Base-by-base conservation (phyloP, 148 eudicot species). In the Arctostaphylos glauca region DNA sequence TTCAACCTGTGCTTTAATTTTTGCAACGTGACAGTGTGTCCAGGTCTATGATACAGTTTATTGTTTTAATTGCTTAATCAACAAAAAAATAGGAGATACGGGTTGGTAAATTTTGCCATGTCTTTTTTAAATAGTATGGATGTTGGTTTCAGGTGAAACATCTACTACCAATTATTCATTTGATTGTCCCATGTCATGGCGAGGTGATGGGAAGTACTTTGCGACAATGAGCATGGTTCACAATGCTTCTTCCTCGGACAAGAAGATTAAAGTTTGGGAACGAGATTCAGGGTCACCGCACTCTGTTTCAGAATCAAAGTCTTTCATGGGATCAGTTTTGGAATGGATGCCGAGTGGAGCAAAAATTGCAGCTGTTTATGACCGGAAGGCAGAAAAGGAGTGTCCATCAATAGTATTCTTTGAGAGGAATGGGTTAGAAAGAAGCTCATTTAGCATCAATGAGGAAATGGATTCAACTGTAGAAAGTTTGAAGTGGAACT, bases 321-420 rank as follows among this genome's bases (percentile, higher is more conserved):
- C 85, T 76, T 87, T 94, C 73, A 79, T 77, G 82, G 88, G 88
- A 81, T 84, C 94, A 38, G 82, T 84, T 81, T 83, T 96, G 74
- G 99, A 96, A 60, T 96, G 99, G 99, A 89, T 92, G 94, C 99
- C 95, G 5, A 93, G 88, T 86, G 99, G 98, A 76, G 95, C 94
- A 76, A 93, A 92, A 90, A 92, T 96, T 85, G 98, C 98, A 46
- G 86, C 91, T 79, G 93, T 89, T 62, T 83, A 71, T 86, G 92
- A 92, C 81, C 77, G 86, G 62, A 90, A 85, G 83, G 90, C 81
- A 79, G 90, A 94, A 81, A 91, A 83, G 12, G 81, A 84, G 52
- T 85, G 93, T 81, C 95, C 94, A 55, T 88, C 89, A 41, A 80
- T 96, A 84, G 90, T 89, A 52, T 92, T 96, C 86, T 93, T 86